Evolutionary conservation across 176 grass and related monocot species (phyloP).

Genomic region (Alopecurus myosuroides): DNA sequence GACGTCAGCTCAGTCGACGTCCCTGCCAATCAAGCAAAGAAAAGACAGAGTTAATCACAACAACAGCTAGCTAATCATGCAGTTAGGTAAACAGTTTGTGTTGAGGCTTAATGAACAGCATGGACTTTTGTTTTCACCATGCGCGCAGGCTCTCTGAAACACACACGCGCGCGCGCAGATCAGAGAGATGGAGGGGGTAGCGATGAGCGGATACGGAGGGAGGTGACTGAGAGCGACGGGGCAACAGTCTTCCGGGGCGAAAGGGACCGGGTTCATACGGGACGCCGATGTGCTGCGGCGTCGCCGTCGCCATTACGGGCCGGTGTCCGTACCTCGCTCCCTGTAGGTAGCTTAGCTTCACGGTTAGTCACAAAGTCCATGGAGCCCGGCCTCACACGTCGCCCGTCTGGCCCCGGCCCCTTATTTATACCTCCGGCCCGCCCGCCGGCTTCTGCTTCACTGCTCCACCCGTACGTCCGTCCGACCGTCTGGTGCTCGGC

Average conservation of each 20-base stretch:
- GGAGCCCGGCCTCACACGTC: neutral
- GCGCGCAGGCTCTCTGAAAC: neutral
- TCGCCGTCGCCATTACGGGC: constrained; percentile 10
- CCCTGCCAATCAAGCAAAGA: neutral
- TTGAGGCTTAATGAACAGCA: neutral
- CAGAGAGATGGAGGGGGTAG: neutral
- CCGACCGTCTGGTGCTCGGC: neutral
- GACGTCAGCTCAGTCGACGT: neutral
- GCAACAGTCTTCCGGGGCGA: neutral
- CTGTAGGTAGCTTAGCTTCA: neutral
- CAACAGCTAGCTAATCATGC: neutral
- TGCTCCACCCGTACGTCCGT: neutral
- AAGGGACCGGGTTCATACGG: constrained; percentile 5
- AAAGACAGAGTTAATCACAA: neutral
- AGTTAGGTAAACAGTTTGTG: neutral
- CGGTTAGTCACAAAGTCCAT: neutral
- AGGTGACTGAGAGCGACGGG: neutral
- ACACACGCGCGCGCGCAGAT: neutral
- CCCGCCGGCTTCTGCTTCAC: neutral
- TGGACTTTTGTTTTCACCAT: neutral
- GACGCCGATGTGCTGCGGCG: neutral
- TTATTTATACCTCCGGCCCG: constrained; percentile 1
- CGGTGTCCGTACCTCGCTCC: neutral
- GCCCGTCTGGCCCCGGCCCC: neutral
- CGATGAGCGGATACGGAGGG: neutral